These are phyloP conservation scores for Peniophora sp. DNA, from an alignment of 1,284 basidiomycete genomes.

Conservation along the genomic window DNA sequence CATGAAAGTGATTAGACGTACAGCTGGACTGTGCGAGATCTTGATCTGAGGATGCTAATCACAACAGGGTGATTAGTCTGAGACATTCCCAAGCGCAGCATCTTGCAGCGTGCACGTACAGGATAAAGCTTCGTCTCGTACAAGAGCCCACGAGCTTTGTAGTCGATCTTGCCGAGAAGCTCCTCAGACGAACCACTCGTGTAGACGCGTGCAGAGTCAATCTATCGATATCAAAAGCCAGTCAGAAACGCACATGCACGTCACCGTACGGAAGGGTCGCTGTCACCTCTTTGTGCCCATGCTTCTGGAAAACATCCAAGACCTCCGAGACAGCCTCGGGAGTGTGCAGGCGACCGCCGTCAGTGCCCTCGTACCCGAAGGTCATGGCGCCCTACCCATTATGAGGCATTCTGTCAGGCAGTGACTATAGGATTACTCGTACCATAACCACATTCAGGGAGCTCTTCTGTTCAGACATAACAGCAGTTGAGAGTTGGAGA, in stretches of 20 bases:
- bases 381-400: constrained; percentile 24
- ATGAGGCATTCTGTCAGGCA: neutral
- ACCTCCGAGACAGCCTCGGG: constrained; percentile 43
- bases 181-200: constrained; percentile 40
- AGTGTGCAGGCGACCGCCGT: constrained; percentile 40
- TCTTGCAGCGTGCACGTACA: constrained; percentile 6
- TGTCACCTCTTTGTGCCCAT: constrained; percentile 44
- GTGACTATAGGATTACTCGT: constrained; percentile 5
- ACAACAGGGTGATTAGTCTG: neutral
- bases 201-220: constrained; percentile 51
- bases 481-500: neutral
- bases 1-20: constrained; percentile 1
- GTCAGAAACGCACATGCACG: neutral
- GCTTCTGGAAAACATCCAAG: constrained; percentile 46
- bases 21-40: constrained; percentile 8
- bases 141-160: constrained; percentile 27
- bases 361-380: constrained; percentile 19
- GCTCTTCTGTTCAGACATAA: constrained; percentile 21
- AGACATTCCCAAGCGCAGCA: neutral
- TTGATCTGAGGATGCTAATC: neutral
- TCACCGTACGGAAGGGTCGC: neutral
- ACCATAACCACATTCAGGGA: constrained; percentile 35
- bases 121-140: constrained; percentile 39
- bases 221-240: constrained; percentile 18
- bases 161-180: constrained; percentile 31